phyloP scores from a whole-genome alignment of 2,329 filamentous ascomycete genomes.

The Neophaeococcomyces mojaviensis region DNA sequence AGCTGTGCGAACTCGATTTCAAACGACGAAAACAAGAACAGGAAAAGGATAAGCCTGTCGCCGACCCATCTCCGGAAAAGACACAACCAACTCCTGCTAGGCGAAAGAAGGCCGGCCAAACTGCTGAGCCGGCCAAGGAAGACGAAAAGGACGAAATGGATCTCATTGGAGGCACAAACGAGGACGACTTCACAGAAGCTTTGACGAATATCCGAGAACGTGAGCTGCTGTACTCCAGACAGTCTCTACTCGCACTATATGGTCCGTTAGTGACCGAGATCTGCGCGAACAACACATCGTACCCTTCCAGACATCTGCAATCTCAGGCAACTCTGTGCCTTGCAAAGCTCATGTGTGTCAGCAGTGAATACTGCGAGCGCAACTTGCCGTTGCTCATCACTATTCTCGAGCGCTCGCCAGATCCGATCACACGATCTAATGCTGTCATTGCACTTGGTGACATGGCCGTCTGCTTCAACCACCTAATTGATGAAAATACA shows the following conservation, averaged over 20 bases:
- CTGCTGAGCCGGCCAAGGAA: slow-evolving; percentile 43
- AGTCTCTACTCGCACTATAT: slow-evolving; percentile 80
- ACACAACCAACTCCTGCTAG: slow-evolving; percentile 33
- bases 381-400: slow-evolving; percentile 92
- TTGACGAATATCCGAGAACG: slow-evolving; percentile 78
- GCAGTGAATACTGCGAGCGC: slow-evolving; percentile 87
- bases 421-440: slow-evolving; percentile 89
- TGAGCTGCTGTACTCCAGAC: slow-evolving; percentile 73
- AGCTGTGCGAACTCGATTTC: slow-evolving; percentile 95
- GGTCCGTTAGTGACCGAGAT: slow-evolving; percentile 88
- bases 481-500: slow-evolving; percentile 97
- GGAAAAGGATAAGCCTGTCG: slow-evolving; percentile 54
- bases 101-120: slow-evolving; percentile 39
- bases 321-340: slow-evolving; percentile 89
- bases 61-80: slow-evolving; percentile 25
- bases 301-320: slow-evolving; percentile 82
- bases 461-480: slow-evolving; percentile 99
- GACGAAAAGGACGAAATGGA: slow-evolving; percentile 82
- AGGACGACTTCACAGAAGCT: slow-evolving; percentile 84
- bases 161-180: slow-evolving; percentile 90
- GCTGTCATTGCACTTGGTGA: slow-evolving; percentile 94
- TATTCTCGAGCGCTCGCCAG: slow-evolving; percentile 89
- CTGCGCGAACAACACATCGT: slow-evolving; percentile 87
- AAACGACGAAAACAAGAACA: slow-evolving; percentile 91
- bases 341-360: slow-evolving; percentile 98